Evolutionary conservation across 139 green algal genomes (phyloP), one percentile per base, ranked within the genome.

Genomic region (Picochlorum costavermella): DNA sequence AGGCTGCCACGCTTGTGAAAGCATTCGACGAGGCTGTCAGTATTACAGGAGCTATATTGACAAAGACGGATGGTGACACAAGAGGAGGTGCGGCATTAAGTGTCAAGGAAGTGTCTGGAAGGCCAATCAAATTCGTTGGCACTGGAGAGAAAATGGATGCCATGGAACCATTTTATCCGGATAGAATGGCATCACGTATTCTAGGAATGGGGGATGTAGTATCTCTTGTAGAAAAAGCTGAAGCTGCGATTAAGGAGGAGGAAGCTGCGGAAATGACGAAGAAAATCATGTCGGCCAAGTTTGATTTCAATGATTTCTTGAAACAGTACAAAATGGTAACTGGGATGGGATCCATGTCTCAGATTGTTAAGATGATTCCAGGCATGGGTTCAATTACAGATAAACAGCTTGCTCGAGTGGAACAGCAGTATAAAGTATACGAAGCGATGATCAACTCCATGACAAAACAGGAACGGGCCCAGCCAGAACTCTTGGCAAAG

Each of bases 271-370:
- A 43, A 37, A 20, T 45, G 25, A 66, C 31, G n/a, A 45, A 20
- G 13, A 29, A 31, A 20, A 66, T 66, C n/a, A 26, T 45, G 43
- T 56, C 71, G 56, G 74, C 82, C 60, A 95, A 96, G 68, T 98
- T 98, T 74, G 94, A 99, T 83, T 98, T 97, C 83, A 95, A 98
- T 73, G 94, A 99, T 79, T 97, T 98, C 61, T 59, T 99, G 29
- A 80, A 92, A 63, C 94, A 99, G 77, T 94, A 76, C 69, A 84
- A 95, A 72, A 89, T 86, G 75, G 85, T 99, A 64, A 86, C 81
- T 50, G 84, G 86, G 65, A 97, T 99, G 91, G 94, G 94, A 36
- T 78, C 73, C 53, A 81, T 96, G 72, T 60, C 65, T 28, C 28
- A 79, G 40, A 69, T 98, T 30, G 86, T 97, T 50, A 97, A 97